Percentiles rank a stretch among this genome's conserved stretches.
phyloP scores from a whole-genome alignment of 345 rosid genomes.

The Eucalyptus sp. region DNA sequence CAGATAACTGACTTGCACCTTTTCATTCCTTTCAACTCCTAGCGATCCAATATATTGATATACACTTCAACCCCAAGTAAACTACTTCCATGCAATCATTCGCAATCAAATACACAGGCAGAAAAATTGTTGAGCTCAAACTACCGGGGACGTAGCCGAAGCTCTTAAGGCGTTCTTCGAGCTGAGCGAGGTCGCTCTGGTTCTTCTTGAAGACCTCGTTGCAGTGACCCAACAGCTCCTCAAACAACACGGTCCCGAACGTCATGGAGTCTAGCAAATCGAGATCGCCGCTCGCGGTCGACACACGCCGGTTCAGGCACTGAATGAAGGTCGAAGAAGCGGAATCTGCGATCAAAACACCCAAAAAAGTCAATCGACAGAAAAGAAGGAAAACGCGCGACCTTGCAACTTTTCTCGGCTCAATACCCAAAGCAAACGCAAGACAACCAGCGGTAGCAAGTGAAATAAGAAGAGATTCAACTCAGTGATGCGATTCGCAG shows the following conservation, averaged over 20 bases:
- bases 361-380: no score
- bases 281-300: constrained; percentile 33
- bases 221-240: constrained; percentile 79
- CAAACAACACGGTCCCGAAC: constrained; percentile 67
- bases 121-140: not conserved
- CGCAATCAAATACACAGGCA: not conserved
- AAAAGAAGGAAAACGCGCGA: no score
- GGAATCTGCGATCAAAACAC: constrained; percentile 27
- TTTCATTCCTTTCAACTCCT: not conserved
- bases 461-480: no score
- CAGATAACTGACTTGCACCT: not conserved
- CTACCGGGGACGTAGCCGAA: constrained; percentile 40
- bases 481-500: no score
- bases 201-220: constrained; percentile 47
- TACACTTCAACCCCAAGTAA: not conserved
- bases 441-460: no score
- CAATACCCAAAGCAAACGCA: no score
- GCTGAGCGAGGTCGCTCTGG: constrained; percentile 21
- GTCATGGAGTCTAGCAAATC: constrained; percentile 68
- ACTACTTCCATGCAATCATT: not conserved
- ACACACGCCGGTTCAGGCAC: constrained; percentile 50
- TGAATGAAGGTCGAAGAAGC: constrained; percentile 75
- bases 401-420: no score
- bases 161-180: constrained; percentile 31
- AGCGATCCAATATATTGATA: no score